A percentile compares a stretch with the other conserved stretches of the same genome.
Evolutionary conservation across 2,329 filamentous ascomycete genomes (phyloP).

Genomic region (Xylariaceae sp.): DNA sequence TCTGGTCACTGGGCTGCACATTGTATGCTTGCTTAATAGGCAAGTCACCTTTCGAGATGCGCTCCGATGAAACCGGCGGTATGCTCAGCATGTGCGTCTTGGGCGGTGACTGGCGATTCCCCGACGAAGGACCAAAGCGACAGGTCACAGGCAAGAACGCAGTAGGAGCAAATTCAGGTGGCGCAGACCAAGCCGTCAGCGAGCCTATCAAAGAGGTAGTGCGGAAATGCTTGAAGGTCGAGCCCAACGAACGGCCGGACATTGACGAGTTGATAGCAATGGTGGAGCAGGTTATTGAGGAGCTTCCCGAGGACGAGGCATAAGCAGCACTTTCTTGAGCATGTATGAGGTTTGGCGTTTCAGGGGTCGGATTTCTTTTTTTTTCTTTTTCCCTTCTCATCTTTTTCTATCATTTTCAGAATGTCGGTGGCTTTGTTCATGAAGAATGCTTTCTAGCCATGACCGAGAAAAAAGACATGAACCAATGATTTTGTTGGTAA

Average conservation of each 20-base stretch:
- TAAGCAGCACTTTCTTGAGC: constrained; percentile 16
- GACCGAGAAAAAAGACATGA: not conserved
- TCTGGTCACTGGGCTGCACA: constrained; percentile 97
- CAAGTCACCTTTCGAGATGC: constrained; percentile 93
- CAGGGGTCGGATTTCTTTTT: not conserved
- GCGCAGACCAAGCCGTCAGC: constrained; percentile 58
- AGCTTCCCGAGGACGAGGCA: constrained; percentile 29
- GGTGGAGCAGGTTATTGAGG: constrained; percentile 32
- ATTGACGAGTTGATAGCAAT: constrained; percentile 34
- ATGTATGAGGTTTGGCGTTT: constrained; percentile 11
- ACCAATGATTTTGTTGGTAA: constrained; percentile 9
- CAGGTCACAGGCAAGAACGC: constrained; percentile 41
- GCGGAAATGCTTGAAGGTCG: constrained; percentile 76
- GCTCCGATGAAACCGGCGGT: constrained; percentile 92
- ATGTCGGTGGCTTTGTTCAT: constrained; percentile 5
- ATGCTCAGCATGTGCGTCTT: constrained; percentile 88
- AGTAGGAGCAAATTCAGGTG: constrained; percentile 28
- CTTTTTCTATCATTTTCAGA: not conserved
- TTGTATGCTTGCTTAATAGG: constrained; percentile 94
- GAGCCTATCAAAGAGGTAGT: constrained; percentile 84
- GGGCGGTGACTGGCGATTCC: constrained; percentile 94
- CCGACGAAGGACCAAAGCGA: constrained; percentile 69
- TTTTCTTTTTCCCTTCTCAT: not conserved
- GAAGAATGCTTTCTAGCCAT: not conserved
- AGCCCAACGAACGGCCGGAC: constrained; percentile 74